Conservation (phyloP, 441 rosid genomes). For the Omphalea diandra region DNA sequence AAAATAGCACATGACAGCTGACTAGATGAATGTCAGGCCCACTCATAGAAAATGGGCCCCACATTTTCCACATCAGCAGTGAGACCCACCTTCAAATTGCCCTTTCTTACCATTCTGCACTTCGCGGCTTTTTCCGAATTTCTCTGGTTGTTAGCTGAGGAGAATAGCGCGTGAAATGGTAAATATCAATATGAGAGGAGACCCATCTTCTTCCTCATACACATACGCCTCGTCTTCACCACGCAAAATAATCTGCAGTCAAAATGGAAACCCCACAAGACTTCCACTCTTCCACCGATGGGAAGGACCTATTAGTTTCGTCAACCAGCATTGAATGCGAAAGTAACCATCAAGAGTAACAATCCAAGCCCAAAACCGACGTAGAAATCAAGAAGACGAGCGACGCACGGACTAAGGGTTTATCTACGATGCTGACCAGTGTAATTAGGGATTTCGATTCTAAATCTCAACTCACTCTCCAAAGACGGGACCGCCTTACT, state of each 20-base stretch:
- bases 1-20: too few species aligned
- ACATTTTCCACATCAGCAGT: too few species aligned
- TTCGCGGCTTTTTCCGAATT: too few species aligned
- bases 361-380: not conserved
- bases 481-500: conserved; percentile 57
- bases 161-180: too few species aligned
- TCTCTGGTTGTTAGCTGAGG: too few species aligned
- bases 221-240: too few species aligned
- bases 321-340: not conserved
- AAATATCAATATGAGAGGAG: too few species aligned
- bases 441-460: conserved; percentile 61
- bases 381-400: conserved; percentile 11
- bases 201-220: too few species aligned
- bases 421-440: conserved; percentile 50
- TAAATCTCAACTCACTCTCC: conserved; percentile 45
- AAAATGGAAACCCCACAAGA: conserved; percentile 6
- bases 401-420: conserved; percentile 50
- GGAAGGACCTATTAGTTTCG: not conserved
- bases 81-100: too few species aligned
- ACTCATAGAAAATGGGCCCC: too few species aligned
- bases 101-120: too few species aligned
- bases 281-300: not conserved
- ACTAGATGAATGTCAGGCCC: too few species aligned
- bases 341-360: not conserved
- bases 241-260: not conserved